Base-by-base conservation (phyloP, 768 basidiomycete species). In the Russula dissimulans region DNA sequence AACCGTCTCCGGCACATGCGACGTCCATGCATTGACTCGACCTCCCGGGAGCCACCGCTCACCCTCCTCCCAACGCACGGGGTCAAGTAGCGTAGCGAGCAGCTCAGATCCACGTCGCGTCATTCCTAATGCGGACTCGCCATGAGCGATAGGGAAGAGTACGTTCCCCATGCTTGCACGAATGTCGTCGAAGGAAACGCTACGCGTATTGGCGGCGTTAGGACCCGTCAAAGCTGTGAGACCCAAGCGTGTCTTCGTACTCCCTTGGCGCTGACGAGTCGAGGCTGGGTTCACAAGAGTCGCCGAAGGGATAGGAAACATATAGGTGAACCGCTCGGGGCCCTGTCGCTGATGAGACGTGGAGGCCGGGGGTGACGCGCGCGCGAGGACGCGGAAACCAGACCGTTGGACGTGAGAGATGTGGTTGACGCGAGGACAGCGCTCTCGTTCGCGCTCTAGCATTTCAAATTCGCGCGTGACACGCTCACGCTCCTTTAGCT, bases 181-280 rank as follows among this genome's bases (percentile, higher is more conserved):
- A 18, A 66, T 57, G n/a, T 66, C 63, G 17, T 64, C 58, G 56
- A 66, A 66, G 29, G 63, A 45, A 32, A 66, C 36, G n/a, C 26
- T 31, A 39, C 54, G 59, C n/a, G 47, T n/a, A 56, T 61, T 58
- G 31, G 36, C n/a, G 36, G 56, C 34, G 22, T 47, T 31, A 15
- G 65, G 22, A n/a, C 41, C 31, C 39, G 63, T 32, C 41, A 57
- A 26, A 7, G 48, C 31, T n/a, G 43, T 15, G n/a, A 48, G 44
- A 15, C 18, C 56, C 43, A 36, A 18, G 42, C 59, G 65, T 8
- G 58, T 44, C 51, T 41, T 59, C 29, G 44, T 41, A 12, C 36
- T 15, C 12, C 62, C 59, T 45, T 57, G 50, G 3, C 38, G 57
- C 44, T 48, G 48, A 18, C 57, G 61, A 36, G 47, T 38, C 26